phyloP scores from a whole-genome alignment of 257 asterid species.

The Salvia rosmarinus region DNA sequence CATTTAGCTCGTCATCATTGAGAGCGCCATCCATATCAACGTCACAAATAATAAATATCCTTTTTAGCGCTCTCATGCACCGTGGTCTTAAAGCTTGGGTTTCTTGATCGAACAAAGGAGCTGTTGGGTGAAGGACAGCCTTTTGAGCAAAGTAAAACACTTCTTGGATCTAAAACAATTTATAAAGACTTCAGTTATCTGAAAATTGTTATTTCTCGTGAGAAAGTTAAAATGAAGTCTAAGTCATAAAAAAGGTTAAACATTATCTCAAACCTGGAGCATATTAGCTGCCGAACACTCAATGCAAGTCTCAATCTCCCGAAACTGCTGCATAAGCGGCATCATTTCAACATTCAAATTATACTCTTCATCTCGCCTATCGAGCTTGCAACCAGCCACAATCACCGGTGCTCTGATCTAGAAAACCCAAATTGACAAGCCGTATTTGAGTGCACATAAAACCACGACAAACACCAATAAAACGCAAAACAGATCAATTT shows the following conservation, averaged over 20 bases:
- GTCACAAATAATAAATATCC: conserved; percentile 88
- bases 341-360: conserved; percentile 72
- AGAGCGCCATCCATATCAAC: conserved; percentile 91
- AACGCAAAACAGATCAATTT: conserved; percentile 16
- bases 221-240: conserved; percentile 6
- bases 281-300: conserved; percentile 91
- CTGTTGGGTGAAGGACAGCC: conserved; percentile 98
- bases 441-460: conserved; percentile 16
- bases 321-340: conserved; percentile 91
- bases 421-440: conserved; percentile 34
- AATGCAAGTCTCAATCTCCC: conserved; percentile 92
- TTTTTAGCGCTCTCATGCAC: conserved; percentile 81
- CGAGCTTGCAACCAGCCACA: conserved; percentile 96
- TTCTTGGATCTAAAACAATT: conserved; percentile 69
- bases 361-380: conserved; percentile 71
- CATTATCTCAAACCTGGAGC: conserved; percentile 66
- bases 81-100: conserved; percentile 82
- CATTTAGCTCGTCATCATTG: conserved; percentile 87
- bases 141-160: conserved; percentile 92
- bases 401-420: conserved; percentile 88
- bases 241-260: conserved; percentile 16
- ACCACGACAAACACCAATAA: conserved; percentile 19
- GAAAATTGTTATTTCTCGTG: neutral
- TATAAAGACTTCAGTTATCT: conserved; percentile 30
- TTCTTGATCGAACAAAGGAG: conserved; percentile 94